Conservation (phyloP, 306 rosid genomes). For the Vigna hirtella region DNA sequence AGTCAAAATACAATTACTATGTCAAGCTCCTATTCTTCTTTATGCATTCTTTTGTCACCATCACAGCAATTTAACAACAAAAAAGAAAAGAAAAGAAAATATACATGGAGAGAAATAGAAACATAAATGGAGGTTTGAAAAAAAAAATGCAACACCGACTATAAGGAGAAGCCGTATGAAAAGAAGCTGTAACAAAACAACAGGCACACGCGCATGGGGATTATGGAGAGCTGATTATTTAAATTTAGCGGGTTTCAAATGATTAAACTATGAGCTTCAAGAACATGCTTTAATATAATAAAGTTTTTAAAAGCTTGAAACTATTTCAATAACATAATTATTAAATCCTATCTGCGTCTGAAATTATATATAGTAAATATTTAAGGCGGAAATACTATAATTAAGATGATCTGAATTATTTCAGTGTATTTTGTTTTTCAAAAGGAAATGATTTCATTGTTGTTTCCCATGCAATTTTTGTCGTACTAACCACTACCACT, state of each 20-base stretch:
- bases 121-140: neutral
- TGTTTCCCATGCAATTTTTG: slow-evolving; percentile 47
- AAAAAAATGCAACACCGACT: neutral
- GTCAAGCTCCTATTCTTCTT: slow-evolving; percentile 39
- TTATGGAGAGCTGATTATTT: neutral
- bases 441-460: slow-evolving; percentile 46
- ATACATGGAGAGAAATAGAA: neutral
- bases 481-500: slow-evolving; percentile 48
- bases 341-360: slow-evolving; percentile 7
- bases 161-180: neutral
- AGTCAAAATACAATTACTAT: slow-evolving; percentile 57
- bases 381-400: neutral
- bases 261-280: neutral
- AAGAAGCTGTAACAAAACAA: neutral
- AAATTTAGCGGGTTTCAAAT: slow-evolving; percentile 14
- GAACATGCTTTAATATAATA: slow-evolving; percentile 19
- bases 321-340: slow-evolving; percentile 27
- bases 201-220: slow-evolving; percentile 8
- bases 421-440: neutral
- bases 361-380: neutral
- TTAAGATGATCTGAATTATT: slow-evolving; percentile 32
- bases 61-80: neutral
- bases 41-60: slow-evolving; percentile 11
- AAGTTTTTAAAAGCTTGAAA: neutral
- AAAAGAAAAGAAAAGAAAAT: neutral